A percentile compares a stretch with the other conserved stretches of the same genome.
phyloP scores from a whole-genome alignment of 176 grass and related monocot genomes.

The Rhynchospora tenuis region DNA sequence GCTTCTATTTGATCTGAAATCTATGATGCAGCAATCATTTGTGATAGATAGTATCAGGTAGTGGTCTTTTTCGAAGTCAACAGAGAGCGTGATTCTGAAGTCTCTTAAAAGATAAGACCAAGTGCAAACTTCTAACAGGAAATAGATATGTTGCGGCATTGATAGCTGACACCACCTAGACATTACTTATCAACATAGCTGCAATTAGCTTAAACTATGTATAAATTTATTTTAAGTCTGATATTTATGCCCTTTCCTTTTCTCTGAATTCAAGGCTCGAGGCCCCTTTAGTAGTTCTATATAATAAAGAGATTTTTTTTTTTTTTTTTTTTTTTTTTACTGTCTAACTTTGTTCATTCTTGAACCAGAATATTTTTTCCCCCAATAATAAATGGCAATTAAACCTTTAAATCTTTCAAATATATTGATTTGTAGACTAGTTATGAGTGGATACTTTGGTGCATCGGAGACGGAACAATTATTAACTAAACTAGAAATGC shows the following conservation, averaged over 20 bases:
- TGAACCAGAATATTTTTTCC: background rate
- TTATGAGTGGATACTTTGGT: background rate
- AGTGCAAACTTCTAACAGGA: background rate
- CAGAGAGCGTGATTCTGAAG: background rate
- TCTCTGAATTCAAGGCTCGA: background rate
- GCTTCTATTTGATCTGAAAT: background rate
- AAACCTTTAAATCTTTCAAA: background rate
- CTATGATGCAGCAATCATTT: background rate
- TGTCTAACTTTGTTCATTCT: background rate
- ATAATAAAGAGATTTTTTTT: background rate
- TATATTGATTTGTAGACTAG: background rate
- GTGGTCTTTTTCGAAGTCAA: background rate
- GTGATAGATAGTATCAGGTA: background rate
- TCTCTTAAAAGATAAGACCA: constrained; percentile 7
- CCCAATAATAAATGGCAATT: background rate
- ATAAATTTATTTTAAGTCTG: background rate
- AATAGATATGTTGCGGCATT: background rate
- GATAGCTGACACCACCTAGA: background rate
- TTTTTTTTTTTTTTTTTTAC: background rate
- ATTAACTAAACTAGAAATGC: background rate
- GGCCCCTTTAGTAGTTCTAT: too few species aligned
- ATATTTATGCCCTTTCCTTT: background rate
- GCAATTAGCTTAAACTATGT: background rate
- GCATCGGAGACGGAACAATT: background rate
- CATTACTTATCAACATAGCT: background rate